These are phyloP conservation scores for Lizanozyma gosingica DNA, from an alignment of 1,139 yeast species.

Conservation along the genomic window DNA sequence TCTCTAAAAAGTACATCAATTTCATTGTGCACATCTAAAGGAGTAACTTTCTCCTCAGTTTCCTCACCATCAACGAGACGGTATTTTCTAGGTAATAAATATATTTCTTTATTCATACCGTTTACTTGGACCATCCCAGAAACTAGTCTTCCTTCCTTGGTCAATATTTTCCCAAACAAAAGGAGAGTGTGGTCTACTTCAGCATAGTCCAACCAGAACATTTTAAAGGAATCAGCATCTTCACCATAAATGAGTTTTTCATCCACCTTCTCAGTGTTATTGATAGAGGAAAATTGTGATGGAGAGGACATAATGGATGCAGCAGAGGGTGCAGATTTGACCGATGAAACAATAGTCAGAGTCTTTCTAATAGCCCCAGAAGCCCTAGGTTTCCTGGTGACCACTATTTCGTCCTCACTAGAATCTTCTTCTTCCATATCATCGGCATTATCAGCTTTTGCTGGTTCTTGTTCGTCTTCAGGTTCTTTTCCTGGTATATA, in stretches of 20 bases:
- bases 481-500: too few species aligned
- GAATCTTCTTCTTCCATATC: slow-evolving; percentile 10
- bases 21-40: slow-evolving; percentile 72
- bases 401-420: slow-evolving; percentile 34
- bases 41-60: slow-evolving; percentile 25
- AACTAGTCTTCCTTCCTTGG: slow-evolving; percentile 49
- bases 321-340: slow-evolving; percentile 9
- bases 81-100: slow-evolving; percentile 60
- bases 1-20: slow-evolving; percentile 56
- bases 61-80: slow-evolving; percentile 21
- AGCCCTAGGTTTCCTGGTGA: slow-evolving; percentile 30
- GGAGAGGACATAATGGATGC: slow-evolving; percentile 9
- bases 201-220: slow-evolving; percentile 88
- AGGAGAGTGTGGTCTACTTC: slow-evolving; percentile 66
- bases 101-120: slow-evolving; percentile 65
- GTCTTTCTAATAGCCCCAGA: slow-evolving; percentile 18
- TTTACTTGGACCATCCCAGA: slow-evolving; percentile 75
- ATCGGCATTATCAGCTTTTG: slow-evolving; percentile 1
- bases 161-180: slow-evolving; percentile 73
- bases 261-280: slow-evolving; percentile 37
- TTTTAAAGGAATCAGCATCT: slow-evolving; percentile 44
- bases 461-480: slow-evolving; percentile 7
- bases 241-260: slow-evolving; percentile 33
- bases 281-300: slow-evolving; percentile 12
- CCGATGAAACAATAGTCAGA: slow-evolving; percentile 13